Conservation (phyloP, 495 filamentous ascomycete genomes). For the Penicillium robsamsonii region DNA sequence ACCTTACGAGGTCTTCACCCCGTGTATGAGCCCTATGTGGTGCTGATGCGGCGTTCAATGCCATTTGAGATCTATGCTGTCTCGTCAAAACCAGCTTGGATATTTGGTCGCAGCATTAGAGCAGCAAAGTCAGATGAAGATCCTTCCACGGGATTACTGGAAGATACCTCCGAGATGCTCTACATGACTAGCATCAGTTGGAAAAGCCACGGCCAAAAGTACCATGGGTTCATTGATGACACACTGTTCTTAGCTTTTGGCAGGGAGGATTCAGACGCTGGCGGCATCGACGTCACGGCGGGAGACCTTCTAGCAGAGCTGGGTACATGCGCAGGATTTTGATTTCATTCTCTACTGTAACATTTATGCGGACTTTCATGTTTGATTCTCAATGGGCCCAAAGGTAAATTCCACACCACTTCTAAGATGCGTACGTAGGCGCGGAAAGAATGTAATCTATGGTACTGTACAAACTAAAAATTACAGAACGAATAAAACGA, state of each 20-base stretch:
- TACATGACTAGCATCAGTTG: slow-evolving; percentile 54
- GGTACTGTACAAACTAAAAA: slow-evolving; percentile 1
- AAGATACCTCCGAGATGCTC: slow-evolving; percentile 39
- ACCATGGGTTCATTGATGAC: slow-evolving; percentile 52
- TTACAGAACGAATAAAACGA: slow-evolving; percentile 4
- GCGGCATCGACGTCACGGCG: slow-evolving; percentile 46
- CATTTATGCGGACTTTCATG: slow-evolving; percentile 16
- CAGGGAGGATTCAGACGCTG: slow-evolving; percentile 44
- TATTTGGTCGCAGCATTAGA: slow-evolving; percentile 36
- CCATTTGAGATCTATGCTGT: slow-evolving; percentile 51
- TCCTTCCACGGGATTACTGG: neutral
- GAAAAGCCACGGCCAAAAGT: slow-evolving; percentile 41
- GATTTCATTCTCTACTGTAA: slow-evolving; percentile 7
- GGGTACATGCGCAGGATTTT: slow-evolving; percentile 23
- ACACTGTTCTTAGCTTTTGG: slow-evolving; percentile 49
- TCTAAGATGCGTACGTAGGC: neutral
- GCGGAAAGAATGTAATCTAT: neutral
- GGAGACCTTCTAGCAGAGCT: slow-evolving; percentile 44
- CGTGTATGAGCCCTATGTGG: slow-evolving; percentile 54
- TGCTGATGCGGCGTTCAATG: slow-evolving; percentile 42
- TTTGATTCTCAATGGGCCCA: neutral
- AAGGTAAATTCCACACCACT: neutral
- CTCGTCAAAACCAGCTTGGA: slow-evolving; percentile 52
- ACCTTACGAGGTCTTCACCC: slow-evolving; percentile 41
- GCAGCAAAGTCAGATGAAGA: neutral